Conservation (phyloP, 768 basidiomycete genomes). For the Pholiota molesta region DNA sequence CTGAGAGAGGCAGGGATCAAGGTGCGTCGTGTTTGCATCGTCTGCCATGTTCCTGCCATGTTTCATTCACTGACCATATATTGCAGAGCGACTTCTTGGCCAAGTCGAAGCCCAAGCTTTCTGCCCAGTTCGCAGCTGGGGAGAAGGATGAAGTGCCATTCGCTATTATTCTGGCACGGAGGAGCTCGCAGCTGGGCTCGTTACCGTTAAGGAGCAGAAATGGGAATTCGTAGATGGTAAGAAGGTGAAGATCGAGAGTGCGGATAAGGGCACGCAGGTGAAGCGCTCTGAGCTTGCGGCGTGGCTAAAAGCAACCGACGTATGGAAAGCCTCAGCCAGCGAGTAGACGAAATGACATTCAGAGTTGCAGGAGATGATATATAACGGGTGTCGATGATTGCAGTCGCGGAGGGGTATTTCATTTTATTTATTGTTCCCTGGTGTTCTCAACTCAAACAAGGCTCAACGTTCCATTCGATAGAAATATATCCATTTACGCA, state of each 20-base stretch:
- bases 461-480: no score
- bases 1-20: constrained; percentile 88
- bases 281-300: constrained; percentile 59
- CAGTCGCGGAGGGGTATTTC: no score
- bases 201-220: constrained; percentile 89
- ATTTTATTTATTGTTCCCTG: neutral
- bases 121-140: constrained; percentile 84
- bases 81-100: constrained; percentile 87
- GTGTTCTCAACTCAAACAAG: no score
- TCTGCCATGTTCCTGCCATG: neutral
- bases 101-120: constrained; percentile 89
- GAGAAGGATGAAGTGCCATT: constrained; percentile 94
- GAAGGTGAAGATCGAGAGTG: constrained; percentile 66
- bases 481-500: no score
- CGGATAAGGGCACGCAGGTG: constrained; percentile 69
- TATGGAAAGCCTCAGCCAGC: constrained; percentile 3
- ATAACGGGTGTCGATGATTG: no score
- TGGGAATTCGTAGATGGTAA: constrained; percentile 78
- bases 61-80: neutral
- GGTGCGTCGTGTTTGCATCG: constrained; percentile 42
- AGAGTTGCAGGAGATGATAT: no score
- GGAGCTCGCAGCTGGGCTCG: constrained; percentile 82
- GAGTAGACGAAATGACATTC: neutral
- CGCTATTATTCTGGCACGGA: constrained; percentile 85
- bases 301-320: constrained; percentile 57